phyloP scores from a whole-genome alignment of 1,284 basidiomycete genomes.

The Mycena sp. region DNA sequence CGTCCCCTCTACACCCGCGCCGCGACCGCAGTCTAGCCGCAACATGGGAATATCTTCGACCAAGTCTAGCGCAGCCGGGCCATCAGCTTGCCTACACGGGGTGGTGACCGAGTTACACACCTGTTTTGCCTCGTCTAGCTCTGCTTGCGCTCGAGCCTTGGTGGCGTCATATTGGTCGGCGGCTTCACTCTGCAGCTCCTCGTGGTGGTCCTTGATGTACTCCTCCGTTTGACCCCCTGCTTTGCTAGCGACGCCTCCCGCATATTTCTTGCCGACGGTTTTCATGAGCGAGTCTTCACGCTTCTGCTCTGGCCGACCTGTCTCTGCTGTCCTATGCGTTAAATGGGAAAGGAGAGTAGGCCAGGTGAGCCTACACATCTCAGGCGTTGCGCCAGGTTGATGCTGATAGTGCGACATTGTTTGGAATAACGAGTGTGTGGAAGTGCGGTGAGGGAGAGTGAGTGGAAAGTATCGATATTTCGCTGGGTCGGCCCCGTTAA shows the following conservation, averaged over 20 bases:
- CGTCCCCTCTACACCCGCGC: not conserved
- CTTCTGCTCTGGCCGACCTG: slow-evolving; percentile 2
- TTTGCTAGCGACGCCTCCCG: slow-evolving; percentile 23
- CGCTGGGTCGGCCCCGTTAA: too few species aligned
- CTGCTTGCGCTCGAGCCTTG: slow-evolving; percentile 19
- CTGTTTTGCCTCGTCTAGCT: slow-evolving; percentile 24
- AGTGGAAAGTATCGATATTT: not conserved
- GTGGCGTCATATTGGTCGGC: slow-evolving; percentile 20
- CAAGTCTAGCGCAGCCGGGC: slow-evolving; percentile 21
- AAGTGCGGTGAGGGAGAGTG: not conserved
- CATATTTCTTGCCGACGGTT: slow-evolving; percentile 28
- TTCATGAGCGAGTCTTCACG: slow-evolving; percentile 25
- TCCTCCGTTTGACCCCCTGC: slow-evolving; percentile 26
- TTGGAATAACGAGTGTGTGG: slow-evolving; percentile 22
- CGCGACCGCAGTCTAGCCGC: slow-evolving; percentile 13
- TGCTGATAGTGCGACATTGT: slow-evolving; percentile 26
- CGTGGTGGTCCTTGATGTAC: slow-evolving; percentile 27
- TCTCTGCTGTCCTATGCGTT: slow-evolving; percentile 11
- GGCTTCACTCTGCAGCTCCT: slow-evolving; percentile 12
- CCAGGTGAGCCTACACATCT: slow-evolving; percentile 24
- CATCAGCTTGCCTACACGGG: too few species aligned
- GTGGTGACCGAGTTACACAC: too few species aligned
- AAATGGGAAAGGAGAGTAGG: not conserved
- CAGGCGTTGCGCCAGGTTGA: slow-evolving; percentile 18
- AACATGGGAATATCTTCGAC: slow-evolving; percentile 31